Conservation (phyloP, 73 alveolate species). For the Halteria grandinella region DNA sequence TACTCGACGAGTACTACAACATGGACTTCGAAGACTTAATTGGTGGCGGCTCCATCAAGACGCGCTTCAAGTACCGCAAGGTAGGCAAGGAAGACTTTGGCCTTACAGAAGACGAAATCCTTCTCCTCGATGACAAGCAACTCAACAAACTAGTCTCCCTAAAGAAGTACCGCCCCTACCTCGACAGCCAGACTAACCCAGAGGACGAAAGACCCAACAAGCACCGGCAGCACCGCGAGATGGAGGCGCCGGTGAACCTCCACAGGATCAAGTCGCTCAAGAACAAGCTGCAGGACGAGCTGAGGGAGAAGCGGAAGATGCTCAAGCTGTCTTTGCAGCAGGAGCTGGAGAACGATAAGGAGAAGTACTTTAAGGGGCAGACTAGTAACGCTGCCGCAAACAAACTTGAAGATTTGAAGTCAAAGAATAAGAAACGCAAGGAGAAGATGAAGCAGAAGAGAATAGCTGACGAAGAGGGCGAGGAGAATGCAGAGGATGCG, state of each 20-base stretch:
- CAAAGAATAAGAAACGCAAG: too few species aligned
- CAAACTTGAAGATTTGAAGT: too few species aligned
- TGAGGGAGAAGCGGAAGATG: slow-evolving; percentile 30
- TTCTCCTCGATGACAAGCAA: slow-evolving; percentile 90
- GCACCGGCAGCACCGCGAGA: neutral
- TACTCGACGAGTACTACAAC: slow-evolving; percentile 87
- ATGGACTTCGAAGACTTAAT: slow-evolving; percentile 95
- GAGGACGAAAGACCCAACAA: slow-evolving; percentile 27
- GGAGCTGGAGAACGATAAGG: slow-evolving; percentile 45
- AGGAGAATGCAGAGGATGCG: too few species aligned
- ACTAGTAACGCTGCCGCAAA: too few species aligned
- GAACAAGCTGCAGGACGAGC: slow-evolving; percentile 18
- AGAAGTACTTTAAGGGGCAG: slow-evolving; percentile 39
- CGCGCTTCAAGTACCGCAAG: slow-evolving; percentile 91
- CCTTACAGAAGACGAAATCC: slow-evolving; percentile 92
- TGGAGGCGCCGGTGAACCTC: neutral
- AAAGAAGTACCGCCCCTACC: slow-evolving; percentile 87
- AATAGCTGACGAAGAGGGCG: too few species aligned
- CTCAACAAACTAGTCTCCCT: slow-evolving; percentile 90
- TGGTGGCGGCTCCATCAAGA: slow-evolving; percentile 88
- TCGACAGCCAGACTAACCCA: slow-evolving; percentile 65
- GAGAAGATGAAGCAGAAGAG: too few species aligned
- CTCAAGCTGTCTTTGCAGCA: slow-evolving; percentile 2
- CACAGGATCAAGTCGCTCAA: slow-evolving; percentile 1
- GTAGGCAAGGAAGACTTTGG: slow-evolving; percentile 92